phyloP scores from a whole-genome alignment of 345 rosid genomes.

The Citrus reticulata region DNA sequence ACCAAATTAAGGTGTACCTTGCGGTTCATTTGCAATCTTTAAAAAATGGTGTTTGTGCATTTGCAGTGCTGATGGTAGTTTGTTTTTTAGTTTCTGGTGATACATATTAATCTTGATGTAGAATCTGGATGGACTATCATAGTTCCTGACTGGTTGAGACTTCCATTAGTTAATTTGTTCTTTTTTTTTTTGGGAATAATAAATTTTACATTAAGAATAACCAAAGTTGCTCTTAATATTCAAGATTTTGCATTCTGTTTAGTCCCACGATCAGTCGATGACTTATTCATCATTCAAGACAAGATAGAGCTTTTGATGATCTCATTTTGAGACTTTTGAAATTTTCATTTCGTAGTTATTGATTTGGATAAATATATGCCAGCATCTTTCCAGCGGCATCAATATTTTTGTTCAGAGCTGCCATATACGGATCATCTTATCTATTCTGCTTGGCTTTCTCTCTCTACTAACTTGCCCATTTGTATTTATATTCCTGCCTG shows the following conservation, averaged over 20 bases:
- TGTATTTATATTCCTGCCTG: neutral
- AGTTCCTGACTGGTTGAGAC: neutral
- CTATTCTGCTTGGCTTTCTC: neutral
- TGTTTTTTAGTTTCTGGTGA: neutral
- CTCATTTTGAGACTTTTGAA: neutral
- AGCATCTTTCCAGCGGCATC: neutral
- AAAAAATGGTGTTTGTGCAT: neutral
- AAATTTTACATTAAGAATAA: neutral
- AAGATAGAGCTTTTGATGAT: neutral
- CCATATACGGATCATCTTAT: neutral
- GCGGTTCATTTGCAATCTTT: neutral
- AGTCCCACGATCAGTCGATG: neutral
- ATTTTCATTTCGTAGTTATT: no score
- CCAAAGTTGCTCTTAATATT: neutral
- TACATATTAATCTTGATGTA: neutral
- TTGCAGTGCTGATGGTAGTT: neutral
- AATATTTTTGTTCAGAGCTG: neutral
- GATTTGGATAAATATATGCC: neutral
- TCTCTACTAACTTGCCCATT: neutral
- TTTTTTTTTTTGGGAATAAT: neutral
- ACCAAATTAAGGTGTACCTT: constrained; percentile 79
- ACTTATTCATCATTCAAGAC: neutral
- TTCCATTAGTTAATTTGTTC: neutral
- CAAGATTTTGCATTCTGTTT: neutral
- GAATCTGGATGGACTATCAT: neutral